Conservation (phyloP, 176 grass and related monocot species). For the Ampelocalamus luodianensis region DNA sequence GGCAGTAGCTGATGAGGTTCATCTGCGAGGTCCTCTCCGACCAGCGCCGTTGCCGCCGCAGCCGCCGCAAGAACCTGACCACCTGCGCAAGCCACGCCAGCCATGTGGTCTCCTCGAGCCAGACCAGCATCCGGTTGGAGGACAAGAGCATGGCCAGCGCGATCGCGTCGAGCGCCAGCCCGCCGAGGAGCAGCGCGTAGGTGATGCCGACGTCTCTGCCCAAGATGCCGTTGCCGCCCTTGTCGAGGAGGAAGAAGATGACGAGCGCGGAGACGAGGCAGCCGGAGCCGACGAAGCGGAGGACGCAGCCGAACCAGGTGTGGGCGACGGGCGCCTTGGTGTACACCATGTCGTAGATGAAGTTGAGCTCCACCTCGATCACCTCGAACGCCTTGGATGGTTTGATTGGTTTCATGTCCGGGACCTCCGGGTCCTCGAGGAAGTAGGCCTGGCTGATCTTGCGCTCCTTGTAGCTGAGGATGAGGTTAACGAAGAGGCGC, state of each 20-base stretch:
- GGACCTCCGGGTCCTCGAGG: too few species aligned
- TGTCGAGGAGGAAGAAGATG: conserved; percentile 44
- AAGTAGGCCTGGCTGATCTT: conserved; percentile 39
- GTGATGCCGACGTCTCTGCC: conserved; percentile 50
- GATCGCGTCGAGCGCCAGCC: conserved; percentile 33
- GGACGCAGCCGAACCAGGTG: not conserved
- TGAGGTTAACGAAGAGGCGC: conserved; percentile 46
- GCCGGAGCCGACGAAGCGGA: conserved; percentile 39
- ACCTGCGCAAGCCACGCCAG: not conserved
- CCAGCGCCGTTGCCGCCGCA: not conserved
- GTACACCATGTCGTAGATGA: conserved; percentile 72
- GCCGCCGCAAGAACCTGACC: not conserved
- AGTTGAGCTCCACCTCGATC: conserved; percentile 64
- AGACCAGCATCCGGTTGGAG: conserved; percentile 20
- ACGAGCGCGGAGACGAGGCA: conserved; percentile 34
- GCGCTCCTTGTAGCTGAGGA: conserved; percentile 42
- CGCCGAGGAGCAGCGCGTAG: conserved; percentile 57
- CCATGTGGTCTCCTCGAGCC: not conserved
- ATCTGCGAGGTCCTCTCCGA: conserved; percentile 40
- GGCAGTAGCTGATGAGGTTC: conserved; percentile 40
- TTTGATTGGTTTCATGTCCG: accelerated
- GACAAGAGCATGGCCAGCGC: conserved; percentile 42
- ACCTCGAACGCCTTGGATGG: not conserved
- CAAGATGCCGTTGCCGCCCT: not conserved
- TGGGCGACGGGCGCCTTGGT: conserved; percentile 54